Evolutionary conservation across 176 grass and related monocot species (phyloP).

Genomic region (Coix lacrymajobi): DNA sequence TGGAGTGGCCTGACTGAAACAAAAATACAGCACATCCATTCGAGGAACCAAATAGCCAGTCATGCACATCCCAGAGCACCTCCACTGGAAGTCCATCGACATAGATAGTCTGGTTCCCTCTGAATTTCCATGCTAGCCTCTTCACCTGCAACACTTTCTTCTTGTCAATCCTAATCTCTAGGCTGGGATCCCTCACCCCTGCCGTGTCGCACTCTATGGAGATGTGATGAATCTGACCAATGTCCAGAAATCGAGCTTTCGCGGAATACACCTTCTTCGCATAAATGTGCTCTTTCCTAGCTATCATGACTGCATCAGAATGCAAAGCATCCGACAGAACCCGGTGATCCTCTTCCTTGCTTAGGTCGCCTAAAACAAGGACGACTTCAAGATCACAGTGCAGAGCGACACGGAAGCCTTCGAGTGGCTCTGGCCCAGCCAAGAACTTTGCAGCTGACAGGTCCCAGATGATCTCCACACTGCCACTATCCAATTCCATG

Average conservation of each 20-base stretch:
- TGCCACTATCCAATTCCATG: slow-evolving; percentile 28
- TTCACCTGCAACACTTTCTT: slow-evolving; percentile 57
- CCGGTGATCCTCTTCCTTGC: neutral
- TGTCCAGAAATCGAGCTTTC: slow-evolving; percentile 37
- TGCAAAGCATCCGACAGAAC: neutral
- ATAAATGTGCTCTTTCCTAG: slow-evolving; percentile 52
- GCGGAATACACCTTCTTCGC: slow-evolving; percentile 45
- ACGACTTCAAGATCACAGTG: slow-evolving; percentile 39
- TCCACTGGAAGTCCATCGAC: slow-evolving; percentile 54
- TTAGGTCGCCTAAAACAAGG: slow-evolving; percentile 42
- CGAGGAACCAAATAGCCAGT: slow-evolving; percentile 42
- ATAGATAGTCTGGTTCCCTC: slow-evolving; percentile 50
- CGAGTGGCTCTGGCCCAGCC: slow-evolving; percentile 35
- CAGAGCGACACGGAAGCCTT: slow-evolving; percentile 49
- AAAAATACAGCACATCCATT: slow-evolving; percentile 44
- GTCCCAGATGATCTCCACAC: slow-evolving; percentile 49
- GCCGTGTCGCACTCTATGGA: slow-evolving; percentile 41
- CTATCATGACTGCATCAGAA: slow-evolving; percentile 37
- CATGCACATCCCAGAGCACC: slow-evolving; percentile 56
- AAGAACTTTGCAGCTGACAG: slow-evolving; percentile 42
- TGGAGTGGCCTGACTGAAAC: slow-evolving; percentile 47
- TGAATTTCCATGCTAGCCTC: slow-evolving; percentile 56
- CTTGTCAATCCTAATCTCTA: slow-evolving; percentile 58
- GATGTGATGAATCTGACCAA: slow-evolving; percentile 40
- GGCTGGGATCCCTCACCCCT: slow-evolving; percentile 45